Evolutionary conservation across 306 rosid genomes (phyloP).

Genomic region (Acacia crassicarpa): DNA sequence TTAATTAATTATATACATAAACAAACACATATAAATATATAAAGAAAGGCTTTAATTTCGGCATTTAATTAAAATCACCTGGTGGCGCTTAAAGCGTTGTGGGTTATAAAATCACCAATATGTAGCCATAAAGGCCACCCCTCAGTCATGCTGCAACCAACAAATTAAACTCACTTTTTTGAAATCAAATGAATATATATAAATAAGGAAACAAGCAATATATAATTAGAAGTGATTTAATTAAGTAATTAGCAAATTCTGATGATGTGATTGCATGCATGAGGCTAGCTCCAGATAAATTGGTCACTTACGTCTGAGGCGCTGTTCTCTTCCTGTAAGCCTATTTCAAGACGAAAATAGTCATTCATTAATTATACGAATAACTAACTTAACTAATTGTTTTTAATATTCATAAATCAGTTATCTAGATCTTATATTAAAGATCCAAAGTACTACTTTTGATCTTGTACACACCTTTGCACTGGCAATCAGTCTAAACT

Average conservation of each 20-base stretch:
- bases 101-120: neutral
- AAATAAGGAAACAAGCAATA: neutral
- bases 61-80: constrained; percentile 2
- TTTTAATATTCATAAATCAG: no score
- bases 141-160: neutral
- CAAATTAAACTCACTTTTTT: no score
- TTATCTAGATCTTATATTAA: no score
- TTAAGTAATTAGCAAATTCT: no score
- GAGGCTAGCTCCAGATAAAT: no score
- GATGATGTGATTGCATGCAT: no score
- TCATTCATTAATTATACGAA: no score
- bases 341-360: neutral
- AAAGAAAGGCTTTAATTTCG: neutral
- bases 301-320: neutral
- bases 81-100: neutral
- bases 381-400: no score
- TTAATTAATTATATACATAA: no score
- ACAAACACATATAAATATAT: neutral
- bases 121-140: neutral
- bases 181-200: neutral
- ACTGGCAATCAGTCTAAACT: neutral
- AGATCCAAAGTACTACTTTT: no score
- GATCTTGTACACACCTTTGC: neutral
- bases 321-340: neutral
- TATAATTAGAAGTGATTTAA: neutral